Evolutionary conservation across 192 early-diverging fungal genomes (phyloP), one percentile per base, ranked within the genome.

Genomic region (Umbelopsis sp.): DNA sequence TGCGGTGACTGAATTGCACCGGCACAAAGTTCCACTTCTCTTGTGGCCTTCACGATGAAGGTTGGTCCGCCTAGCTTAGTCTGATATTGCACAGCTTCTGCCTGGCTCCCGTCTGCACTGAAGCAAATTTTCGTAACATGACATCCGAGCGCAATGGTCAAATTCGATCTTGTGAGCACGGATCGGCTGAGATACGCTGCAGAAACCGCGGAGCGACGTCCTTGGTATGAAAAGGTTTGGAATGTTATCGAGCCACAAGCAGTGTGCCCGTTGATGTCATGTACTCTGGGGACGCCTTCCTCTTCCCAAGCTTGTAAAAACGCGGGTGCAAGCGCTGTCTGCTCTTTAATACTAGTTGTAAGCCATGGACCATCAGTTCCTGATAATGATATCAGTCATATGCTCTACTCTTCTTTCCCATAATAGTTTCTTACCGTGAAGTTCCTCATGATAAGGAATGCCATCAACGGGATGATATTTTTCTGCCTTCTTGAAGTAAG

Each of bases 1-100:
- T 61, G 55, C 16, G 55, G 55, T 35, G 55, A 61, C 13, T 61
- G 55, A n/a, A 61, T 61, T 35, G 55, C 55, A 16, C 55, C 55
- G 3, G 55, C 55, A 35, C 55, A 35, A 11, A 61, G 13, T 0
- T 12, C 55, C 27, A 35, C 55, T 30, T 61, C 55, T 61, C 55
- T 61, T 11, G 55, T 30, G 3, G 33, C 55, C 18, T 33, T 12
- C 5, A 61, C 55, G 0, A 25, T 61, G 33, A 18, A 61, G 30
- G 55, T 61, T 11, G 12, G 30, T 16, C 55, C 55, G 0, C 33
- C 30, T 4, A 18, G 27, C 27, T 61, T 61, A 2, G 55, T 61
- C 18, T 61, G 55, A 18, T 16, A 61, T 35, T 61, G 55, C 2
- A 61, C 55, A 11, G 55, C 55, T 18, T 61, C 55, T 0, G 27